phyloP scores from a whole-genome alignment of 2,329 filamentous ascomycete genomes.

The Neurospora crassa region DNA sequence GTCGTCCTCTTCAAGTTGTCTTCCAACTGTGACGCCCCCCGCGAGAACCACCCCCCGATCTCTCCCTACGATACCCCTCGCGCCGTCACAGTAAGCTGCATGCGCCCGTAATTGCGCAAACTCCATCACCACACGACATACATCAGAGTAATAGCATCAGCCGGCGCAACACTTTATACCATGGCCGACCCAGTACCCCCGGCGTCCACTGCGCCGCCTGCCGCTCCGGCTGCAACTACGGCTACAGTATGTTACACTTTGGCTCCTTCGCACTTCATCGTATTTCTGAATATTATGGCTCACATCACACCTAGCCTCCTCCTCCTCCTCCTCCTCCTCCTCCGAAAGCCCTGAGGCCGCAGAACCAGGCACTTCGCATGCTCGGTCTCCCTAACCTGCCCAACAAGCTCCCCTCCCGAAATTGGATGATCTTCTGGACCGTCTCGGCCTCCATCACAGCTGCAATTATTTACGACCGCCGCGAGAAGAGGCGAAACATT shows the following conservation, averaged over 20 bases:
- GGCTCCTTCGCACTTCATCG: background rate
- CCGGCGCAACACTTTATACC: background rate
- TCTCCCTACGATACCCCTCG: background rate
- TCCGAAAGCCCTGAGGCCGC: constrained; percentile 32
- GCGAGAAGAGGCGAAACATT: constrained; percentile 77
- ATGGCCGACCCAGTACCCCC: constrained; percentile 17
- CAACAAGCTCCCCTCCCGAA: constrained; percentile 80
- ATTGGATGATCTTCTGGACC: constrained; percentile 93
- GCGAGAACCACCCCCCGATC: background rate
- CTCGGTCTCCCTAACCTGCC: constrained; percentile 80
- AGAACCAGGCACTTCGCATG: constrained; percentile 67
- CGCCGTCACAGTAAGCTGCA: constrained; percentile 4
- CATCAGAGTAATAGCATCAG: constrained; percentile 3
- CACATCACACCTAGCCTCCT: background rate
- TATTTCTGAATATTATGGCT: background rate
- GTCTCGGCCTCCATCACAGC: constrained; percentile 68
- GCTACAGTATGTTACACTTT: constrained; percentile 9
- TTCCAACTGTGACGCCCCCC: background rate
- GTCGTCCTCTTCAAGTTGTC: background rate
- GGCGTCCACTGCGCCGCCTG: constrained; percentile 6
- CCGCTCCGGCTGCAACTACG: constrained; percentile 7
- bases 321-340: constrained; percentile 6
- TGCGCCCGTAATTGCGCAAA: constrained; percentile 5
- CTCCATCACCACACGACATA: constrained; percentile 3
- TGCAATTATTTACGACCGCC: constrained; percentile 83